These are phyloP conservation scores for Pyrenopolyporus hunteri DNA, from an alignment of 495 filamentous ascomycete species.

Conservation along the genomic window DNA sequence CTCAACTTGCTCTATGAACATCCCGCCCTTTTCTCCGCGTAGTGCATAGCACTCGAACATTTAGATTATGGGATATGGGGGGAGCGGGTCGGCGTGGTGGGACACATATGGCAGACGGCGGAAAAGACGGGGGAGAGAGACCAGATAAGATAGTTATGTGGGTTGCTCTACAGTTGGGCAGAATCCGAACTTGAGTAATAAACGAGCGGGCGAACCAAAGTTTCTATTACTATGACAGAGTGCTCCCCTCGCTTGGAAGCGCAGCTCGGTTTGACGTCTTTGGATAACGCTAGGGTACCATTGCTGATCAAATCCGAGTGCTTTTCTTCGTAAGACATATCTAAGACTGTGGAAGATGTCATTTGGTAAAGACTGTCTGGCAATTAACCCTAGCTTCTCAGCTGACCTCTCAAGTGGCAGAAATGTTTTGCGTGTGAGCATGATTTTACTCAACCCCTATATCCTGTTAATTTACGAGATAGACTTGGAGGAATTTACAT, in stretches of 20 bases:
- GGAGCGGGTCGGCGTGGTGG: slow-evolving; percentile 10
- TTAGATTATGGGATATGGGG: slow-evolving; percentile 11
- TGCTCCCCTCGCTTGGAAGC: slow-evolving; percentile 16
- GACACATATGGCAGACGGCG: background rate
- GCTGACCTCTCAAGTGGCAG: slow-evolving; percentile 22
- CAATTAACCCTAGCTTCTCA: slow-evolving; percentile 24
- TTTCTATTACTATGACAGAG: slow-evolving; percentile 34
- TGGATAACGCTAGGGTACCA: slow-evolving; percentile 12
- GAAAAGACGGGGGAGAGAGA: background rate
- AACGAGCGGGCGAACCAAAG: slow-evolving; percentile 26
- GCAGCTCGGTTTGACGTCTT: slow-evolving; percentile 22
- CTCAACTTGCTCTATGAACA: slow-evolving; percentile 15
- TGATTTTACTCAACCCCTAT: slow-evolving; percentile 22
- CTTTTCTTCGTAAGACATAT: slow-evolving; percentile 29
- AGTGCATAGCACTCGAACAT: slow-evolving; percentile 10
- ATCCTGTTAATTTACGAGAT: slow-evolving; percentile 35
- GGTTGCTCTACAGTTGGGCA: slow-evolving; percentile 26
- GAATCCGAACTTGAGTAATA: slow-evolving; percentile 13
- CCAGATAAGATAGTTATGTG: slow-evolving; percentile 16
- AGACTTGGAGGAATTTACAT: slow-evolving; percentile 19
- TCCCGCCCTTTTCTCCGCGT: slow-evolving; percentile 6
- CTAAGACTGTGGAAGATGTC: slow-evolving; percentile 22
- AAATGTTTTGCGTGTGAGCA: slow-evolving; percentile 21
- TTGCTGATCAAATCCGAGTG: slow-evolving; percentile 14
- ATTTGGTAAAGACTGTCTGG: slow-evolving; percentile 28